Evolutionary conservation across 73 alveolate genomes (phyloP), one percentile per base, ranked within the genome.

Genomic region (Diophrys appendiculata): DNA sequence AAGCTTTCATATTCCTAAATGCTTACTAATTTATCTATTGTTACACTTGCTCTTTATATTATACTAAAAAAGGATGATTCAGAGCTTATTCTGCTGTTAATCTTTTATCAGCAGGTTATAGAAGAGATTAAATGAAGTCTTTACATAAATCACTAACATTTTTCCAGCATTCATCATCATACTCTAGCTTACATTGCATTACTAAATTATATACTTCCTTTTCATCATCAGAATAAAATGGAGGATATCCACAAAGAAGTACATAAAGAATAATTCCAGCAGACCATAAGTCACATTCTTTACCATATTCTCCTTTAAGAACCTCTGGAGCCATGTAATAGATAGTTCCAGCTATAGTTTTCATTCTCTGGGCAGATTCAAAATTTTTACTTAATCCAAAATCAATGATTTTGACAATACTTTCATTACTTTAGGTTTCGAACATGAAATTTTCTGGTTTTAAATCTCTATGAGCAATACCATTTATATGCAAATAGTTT

Each of bases 381-480:
- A 43, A 43, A 43, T 43, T 18, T 43, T 43, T 43, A 43, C n/a
- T 11, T 5, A 60, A n/a, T 14, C 72, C 72, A 26, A 60, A 60
- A 60, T 60, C 72, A 11, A 26, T 60, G 5, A 60, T 23, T 26
- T 60, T 60, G 32, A 60, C 60, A 43, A 43, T 5, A 43, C n/a
- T 11, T 5, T 43, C 13, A 3, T 60, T 5, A n/a, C 5, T 2
- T 13, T 5, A 14, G 13, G 72, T 60, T 23, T 73, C 83, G 26
- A 95, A 80, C 65, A 95, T 75, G 73, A 95, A 76, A 73, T 95
- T 95, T 54, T 95, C 98, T 27, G 99, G 98, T 77, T 95, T 95
- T 52, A 95, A 80, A 85, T 95, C 98, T 71, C 99, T 80, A 54
- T 89, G 95, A 34, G 85, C 87, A 52, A 89, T 78, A 18, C 93